phyloP scores from a whole-genome alignment of 768 basidiomycete species.

The Tricholoma matsutake region DNA sequence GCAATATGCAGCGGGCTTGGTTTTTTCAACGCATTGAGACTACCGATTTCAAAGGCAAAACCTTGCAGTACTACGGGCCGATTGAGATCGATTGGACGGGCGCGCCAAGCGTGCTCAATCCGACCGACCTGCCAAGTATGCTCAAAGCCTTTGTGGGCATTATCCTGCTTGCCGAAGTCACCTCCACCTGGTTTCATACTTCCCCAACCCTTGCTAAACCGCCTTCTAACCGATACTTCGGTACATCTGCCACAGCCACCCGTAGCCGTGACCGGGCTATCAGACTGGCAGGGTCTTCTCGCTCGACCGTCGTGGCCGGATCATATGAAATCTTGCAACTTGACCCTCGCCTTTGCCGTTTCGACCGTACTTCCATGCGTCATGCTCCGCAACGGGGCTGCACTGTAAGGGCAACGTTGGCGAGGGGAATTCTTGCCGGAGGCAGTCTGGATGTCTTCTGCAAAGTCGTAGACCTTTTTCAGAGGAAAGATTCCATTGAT shows the following conservation, averaged over 20 bases:
- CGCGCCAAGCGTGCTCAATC: no score
- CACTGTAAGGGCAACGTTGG: neutral
- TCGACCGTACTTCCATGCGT: neutral
- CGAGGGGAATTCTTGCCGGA: neutral
- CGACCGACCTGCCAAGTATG: no score
- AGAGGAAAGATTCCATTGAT: neutral
- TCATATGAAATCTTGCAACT: neutral
- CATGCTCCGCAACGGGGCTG: neutral
- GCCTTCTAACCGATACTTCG: neutral
- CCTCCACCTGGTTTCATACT: neutral
- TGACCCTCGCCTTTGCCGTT: neutral
- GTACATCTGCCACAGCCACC: no score
- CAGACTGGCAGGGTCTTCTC: no score
- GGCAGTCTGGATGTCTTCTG: neutral
- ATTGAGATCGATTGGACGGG: neutral
- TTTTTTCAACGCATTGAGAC: conserved; percentile 13
- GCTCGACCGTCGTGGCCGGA: neutral
- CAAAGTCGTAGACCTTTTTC: neutral
- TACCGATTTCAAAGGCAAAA: no score
- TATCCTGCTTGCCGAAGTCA: neutral
- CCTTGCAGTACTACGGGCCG: neutral
- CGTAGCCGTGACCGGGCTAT: no score
- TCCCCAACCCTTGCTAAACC: neutral
- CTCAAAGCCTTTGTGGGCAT: neutral
- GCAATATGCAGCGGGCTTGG: conserved; percentile 12